A percentile compares a stretch with the other conserved stretches of the same genome.
These are phyloP conservation scores for Triticum urartu DNA, from an alignment of 176 grass and related monocot genomes.

Conservation along the genomic window DNA sequence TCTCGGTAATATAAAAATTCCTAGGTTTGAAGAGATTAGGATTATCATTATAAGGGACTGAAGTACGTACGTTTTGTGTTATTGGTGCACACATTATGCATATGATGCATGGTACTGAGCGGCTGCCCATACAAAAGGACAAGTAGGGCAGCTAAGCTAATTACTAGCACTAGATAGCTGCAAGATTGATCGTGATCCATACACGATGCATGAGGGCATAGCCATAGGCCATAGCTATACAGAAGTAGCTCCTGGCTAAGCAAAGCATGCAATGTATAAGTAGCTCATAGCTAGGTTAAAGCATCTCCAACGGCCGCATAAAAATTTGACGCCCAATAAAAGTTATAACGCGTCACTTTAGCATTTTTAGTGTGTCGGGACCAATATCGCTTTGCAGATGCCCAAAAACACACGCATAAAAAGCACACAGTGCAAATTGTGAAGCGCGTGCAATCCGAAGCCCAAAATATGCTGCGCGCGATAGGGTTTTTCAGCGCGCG, in stretches of 20 bases:
- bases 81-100: background rate
- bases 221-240: background rate
- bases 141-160: background rate
- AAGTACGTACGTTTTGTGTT: background rate
- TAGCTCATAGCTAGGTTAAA: background rate
- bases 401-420: no score
- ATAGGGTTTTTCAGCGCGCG: no score
- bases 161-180: background rate
- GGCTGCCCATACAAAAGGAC: constrained; percentile 9
- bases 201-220: background rate
- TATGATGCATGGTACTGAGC: background rate
- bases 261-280: background rate
- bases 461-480: no score
- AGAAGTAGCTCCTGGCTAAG: background rate
- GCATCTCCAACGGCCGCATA: no score
- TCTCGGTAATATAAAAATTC: no score
- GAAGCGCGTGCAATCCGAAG: no score
- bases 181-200: background rate
- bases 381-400: no score
- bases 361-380: no score
- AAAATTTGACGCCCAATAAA: no score
- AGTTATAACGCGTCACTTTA: no score
- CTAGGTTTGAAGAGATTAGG: background rate
- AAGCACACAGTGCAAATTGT: no score
- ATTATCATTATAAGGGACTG: background rate